A percentile compares a stretch with the other conserved stretches of the same genome.
Conservation (phyloP, 1,284 basidiomycete genomes). For the Cystobasidium pallidum region DNA sequence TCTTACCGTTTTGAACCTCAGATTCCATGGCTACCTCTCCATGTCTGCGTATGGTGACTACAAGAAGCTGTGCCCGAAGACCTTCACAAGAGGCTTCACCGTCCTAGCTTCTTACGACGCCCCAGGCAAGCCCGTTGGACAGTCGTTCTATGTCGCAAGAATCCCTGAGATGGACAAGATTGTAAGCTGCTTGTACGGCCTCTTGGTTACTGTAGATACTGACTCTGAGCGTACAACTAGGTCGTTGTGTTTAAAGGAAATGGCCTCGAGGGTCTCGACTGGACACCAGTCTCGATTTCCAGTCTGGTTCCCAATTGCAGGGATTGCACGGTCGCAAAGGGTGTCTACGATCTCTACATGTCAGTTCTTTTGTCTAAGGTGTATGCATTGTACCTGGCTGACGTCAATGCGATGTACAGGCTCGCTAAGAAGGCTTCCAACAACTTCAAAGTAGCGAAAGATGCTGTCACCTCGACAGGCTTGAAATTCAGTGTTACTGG, state of each 20-base stretch:
- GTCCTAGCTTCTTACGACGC: conserved; percentile 44
- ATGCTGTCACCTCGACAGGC: conserved; percentile 41
- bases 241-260: conserved; percentile 49
- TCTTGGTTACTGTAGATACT: not conserved
- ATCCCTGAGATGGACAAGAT: conserved; percentile 30
- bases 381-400: not conserved
- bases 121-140: conserved; percentile 34
- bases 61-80: conserved; percentile 41
- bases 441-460: conserved; percentile 45
- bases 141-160: conserved; percentile 44
- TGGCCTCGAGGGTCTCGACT: conserved; percentile 22
- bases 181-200: not conserved
- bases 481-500: conserved; percentile 38
- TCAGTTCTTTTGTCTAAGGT: not conserved
- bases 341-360: conserved; percentile 45
- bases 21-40: conserved; percentile 43
- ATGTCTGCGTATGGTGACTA: conserved; percentile 47
- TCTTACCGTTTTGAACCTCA: not conserved
- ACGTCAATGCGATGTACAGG: not conserved
- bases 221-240: conserved; percentile 10
- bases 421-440: conserved; percentile 46
- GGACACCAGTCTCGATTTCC: conserved; percentile 41
- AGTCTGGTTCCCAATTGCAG: conserved; percentile 44
- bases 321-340: conserved; percentile 46
- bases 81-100: conserved; percentile 47